Evolutionary conservation across 169 alveolate genomes (phyloP), one percentile per base, ranked within the genome.

Genomic region (Cryptosporidium parvum): DNA sequence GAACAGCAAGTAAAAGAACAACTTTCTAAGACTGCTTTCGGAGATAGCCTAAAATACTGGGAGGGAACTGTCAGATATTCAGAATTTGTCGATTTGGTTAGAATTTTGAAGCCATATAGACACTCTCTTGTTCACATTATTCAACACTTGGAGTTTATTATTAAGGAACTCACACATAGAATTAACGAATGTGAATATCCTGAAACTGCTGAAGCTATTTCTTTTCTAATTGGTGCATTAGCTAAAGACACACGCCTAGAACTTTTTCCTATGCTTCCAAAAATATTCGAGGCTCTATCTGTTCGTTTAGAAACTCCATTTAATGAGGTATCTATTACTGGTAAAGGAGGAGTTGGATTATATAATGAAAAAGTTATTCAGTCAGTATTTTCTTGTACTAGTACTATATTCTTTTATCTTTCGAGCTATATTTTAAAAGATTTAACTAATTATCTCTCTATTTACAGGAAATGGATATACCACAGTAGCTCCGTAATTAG

Each of bases 241-340:
- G 86, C 86, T 16, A 75, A 75, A 31, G 86, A 75, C 37, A 75
- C 86, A 18, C 86, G 86, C n/a, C 18, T 61, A 35, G 86, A 75
- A 33, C 65, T 75, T 26, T 21, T 75, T 29, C 86, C 86, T 21
- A 56, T 58, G 44, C 72, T 75, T 35, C 86, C 86, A 31, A 33
- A 7, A 0, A 75, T 75, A 56, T 75, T 75, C 31, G 52, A 58
- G 42, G 31, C 86, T 21, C 37, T 75, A 5, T 75, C 86, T 35
- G 9, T 14, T 31, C 44, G 86, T 12, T 37, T 75, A 37, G 72
- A 75, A 18, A 75, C 52, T n/a, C 86, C 70, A 56, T 14, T 75
- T 14, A 58, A 37, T 10, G 72, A 75, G 26, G 26, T n/a, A 37
- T 75, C 86, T 37, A 37, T 75, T 14, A 75, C 86, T 14, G 72